Conservation (phyloP, 495 filamentous ascomycete genomes). For the Xylaria venustula region DNA sequence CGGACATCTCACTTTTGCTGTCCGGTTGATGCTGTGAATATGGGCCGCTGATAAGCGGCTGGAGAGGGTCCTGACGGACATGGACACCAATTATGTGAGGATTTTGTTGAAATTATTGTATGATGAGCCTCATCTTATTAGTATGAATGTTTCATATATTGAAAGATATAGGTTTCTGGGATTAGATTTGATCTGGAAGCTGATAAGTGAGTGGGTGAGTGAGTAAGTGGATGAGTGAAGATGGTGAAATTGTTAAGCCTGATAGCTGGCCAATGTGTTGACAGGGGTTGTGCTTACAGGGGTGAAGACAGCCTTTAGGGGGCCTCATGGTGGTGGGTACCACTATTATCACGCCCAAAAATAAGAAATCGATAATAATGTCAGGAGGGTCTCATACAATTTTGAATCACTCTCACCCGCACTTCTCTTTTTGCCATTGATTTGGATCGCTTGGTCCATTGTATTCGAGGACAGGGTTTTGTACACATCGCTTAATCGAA, state of each 20-base stretch:
- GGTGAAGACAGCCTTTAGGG: too few relatives aligned
- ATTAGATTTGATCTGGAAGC: too few relatives aligned
- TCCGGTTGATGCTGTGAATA: neutral
- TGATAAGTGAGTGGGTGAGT: neutral
- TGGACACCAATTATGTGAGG: neutral
- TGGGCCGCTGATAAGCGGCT: constrained; percentile 4
- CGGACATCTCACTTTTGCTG: neutral
- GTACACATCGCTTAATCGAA: neutral
- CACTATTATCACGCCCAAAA: too few relatives aligned
- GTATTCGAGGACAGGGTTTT: neutral
- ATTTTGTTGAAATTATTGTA: neutral
- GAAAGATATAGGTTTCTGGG: neutral
- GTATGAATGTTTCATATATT: neutral
- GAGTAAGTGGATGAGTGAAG: neutral
- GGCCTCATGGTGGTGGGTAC: too few relatives aligned
- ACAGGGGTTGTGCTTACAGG: too few relatives aligned
- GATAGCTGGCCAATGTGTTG: neutral
- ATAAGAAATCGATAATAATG: neutral
- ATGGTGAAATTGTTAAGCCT: neutral
- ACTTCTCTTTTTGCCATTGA: neutral
- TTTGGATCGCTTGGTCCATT: neutral
- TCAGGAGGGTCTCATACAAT: too few relatives aligned
- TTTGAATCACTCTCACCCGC: neutral
- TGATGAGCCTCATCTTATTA: neutral
- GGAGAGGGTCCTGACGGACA: constrained; percentile 7